Evolutionary conservation across 2,329 filamentous ascomycete genomes (phyloP), one percentile per base, ranked within the genome.

Genomic region (Thielaviopsis cerberus): DNA sequence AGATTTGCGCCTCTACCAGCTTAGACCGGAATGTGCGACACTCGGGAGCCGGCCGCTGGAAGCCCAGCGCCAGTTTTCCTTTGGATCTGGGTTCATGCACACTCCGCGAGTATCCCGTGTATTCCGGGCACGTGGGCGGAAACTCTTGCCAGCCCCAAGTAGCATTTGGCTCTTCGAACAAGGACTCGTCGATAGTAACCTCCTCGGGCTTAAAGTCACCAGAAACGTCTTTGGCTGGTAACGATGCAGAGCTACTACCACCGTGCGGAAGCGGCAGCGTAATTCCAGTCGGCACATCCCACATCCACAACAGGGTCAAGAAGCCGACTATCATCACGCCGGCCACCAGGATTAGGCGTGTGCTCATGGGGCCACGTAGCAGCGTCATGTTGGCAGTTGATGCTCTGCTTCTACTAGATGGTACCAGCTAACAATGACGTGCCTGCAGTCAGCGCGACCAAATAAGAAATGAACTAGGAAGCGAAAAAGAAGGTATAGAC

Each of bases 31-130:
- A 94, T 0, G 87, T 94, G 55, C 90, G 84, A 68, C 90, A 96
- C 64, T 79, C 77, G 55, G 77, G 73, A 1, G 77, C 76, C 0
- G 91, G 91, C 26, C 91, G 80, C 72, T 94, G 88, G 68, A 79
- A 94, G 1, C 88, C 85, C 8, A 95, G 80, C 59, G 79, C 74
- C 67, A 92, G 78, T 7, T 80, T 81, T 13, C 91, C 90, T n/a
- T 77, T 71, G 63, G 87, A 94, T 64, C 82, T 81, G 1, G 91
- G 91, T 37, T 76, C 72, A 67, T 91, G 85, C 3, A 41, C 37
- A 4, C 13, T 20, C 7, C 54, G 34, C 3, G 62, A 53, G 50
- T 59, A 57, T 4, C n/a, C 23, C 4, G 61, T 59, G 54, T 63
- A 63, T 22, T 58, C 59, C 15, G 56, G 51, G 25, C 62, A 63